phyloP scores from a whole-genome alignment of 139 green algal genomes.

The Chlorella sp. region DNA sequence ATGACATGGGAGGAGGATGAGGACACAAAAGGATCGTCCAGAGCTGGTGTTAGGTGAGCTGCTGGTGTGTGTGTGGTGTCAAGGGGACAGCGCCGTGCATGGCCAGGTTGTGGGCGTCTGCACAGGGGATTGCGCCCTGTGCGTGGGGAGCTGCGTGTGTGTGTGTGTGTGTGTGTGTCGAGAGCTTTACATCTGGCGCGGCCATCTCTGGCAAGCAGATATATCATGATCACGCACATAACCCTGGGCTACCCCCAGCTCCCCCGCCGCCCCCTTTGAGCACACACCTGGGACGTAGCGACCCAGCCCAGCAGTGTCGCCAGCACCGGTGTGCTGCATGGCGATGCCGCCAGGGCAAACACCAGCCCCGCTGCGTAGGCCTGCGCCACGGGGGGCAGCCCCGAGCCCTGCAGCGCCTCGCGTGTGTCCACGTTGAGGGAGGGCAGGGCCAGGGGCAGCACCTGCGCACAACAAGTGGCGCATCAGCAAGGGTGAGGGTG shows the following conservation, averaged over 20 bases:
- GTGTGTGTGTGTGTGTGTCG: not conserved
- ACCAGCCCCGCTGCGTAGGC: conserved; percentile 87
- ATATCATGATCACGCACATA: no score
- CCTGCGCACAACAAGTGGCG: conserved; percentile 17
- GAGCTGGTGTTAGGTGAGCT: no score
- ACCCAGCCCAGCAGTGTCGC: conserved; percentile 1
- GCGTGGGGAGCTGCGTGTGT: not conserved
- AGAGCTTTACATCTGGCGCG: no score
- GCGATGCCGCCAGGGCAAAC: conserved; percentile 94
- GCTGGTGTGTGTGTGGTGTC: no score
- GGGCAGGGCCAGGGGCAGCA: conserved; percentile 71
- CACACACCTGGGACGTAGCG: not conserved
- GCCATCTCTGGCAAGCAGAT: no score
- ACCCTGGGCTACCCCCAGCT: no score
- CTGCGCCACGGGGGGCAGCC: conserved; percentile 45
- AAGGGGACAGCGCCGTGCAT: no score
- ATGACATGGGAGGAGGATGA: no score
- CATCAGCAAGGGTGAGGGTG: not conserved
- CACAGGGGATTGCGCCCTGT: not conserved
- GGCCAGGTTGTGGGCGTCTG: not conserved
- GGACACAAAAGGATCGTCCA: no score
- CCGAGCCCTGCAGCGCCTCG: not conserved
- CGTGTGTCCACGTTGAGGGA: conserved; percentile 76
- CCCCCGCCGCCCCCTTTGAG: no score
- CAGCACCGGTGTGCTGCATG: conserved; percentile 29